Evolutionary conservation across 768 basidiomycete genomes (phyloP).

Genomic region (Candolleomyces efflorescens): DNA sequence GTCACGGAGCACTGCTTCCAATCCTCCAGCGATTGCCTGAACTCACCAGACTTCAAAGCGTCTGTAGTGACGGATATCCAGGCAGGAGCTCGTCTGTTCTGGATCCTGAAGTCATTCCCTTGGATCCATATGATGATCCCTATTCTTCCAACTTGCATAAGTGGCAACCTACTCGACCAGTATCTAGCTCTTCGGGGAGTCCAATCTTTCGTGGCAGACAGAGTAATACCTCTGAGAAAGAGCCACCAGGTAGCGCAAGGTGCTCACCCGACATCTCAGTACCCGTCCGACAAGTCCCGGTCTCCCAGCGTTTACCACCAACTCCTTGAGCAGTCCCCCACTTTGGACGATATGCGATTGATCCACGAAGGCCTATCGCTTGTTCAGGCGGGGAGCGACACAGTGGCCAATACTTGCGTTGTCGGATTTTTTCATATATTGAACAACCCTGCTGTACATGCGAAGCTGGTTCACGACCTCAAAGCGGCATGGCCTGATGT

Average conservation of each 20-base stretch:
- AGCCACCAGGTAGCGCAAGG: background rate
- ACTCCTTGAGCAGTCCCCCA: background rate
- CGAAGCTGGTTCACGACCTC: slow-evolving; percentile 29
- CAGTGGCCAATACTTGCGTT: slow-evolving; percentile 33
- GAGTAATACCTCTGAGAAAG: too few species aligned
- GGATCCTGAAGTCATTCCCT: slow-evolving; percentile 28
- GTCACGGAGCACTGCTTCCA: slow-evolving; percentile 40
- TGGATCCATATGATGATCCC: slow-evolving; percentile 14
- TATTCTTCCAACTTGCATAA: background rate
- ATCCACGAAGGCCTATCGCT: slow-evolving; percentile 33
- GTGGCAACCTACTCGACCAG: background rate
- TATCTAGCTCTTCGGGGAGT: background rate
- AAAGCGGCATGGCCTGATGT: slow-evolving; percentile 30
- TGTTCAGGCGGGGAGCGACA: slow-evolving; percentile 35
- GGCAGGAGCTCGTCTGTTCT: slow-evolving; percentile 22
- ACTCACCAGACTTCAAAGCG: slow-evolving; percentile 27
- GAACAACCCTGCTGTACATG: slow-evolving; percentile 21
- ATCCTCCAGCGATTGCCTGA: slow-evolving; percentile 25
- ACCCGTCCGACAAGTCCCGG: background rate
- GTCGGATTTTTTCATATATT: slow-evolving; percentile 36
- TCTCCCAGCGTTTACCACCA: background rate
- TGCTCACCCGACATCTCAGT: too few species aligned
- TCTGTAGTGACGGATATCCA: slow-evolving; percentile 30
- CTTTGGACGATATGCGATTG: slow-evolving; percentile 6
- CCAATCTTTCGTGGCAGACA: background rate